A percentile compares a stretch with the other conserved stretches of the same genome.
Conservation (phyloP, 495 filamentous ascomycete species). For the Venustampulla echinocandica region DNA sequence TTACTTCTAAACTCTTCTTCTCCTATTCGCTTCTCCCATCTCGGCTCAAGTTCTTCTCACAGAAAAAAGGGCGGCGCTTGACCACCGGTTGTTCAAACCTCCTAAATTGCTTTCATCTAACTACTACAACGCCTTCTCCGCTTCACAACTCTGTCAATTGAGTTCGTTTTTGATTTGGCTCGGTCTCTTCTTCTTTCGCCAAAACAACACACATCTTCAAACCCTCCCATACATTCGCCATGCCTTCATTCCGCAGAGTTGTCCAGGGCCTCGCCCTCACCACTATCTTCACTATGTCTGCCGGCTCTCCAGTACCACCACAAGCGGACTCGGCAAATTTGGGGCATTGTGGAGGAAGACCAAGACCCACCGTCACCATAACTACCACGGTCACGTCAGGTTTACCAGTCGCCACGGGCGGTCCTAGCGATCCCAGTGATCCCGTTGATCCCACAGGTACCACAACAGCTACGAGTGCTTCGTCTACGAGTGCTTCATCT, state of each 20-base stretch:
- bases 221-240: conserved; percentile 3
- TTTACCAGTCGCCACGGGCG: too few relatives aligned
- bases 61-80: neutral
- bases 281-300: conserved; percentile 2
- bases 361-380: neutral
- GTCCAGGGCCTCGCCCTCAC: conserved; percentile 12
- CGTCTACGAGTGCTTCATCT: neutral
- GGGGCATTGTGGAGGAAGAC: neutral
- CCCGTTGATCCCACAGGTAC: neutral
- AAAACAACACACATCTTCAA: neutral
- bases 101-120: neutral
- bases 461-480: neutral
- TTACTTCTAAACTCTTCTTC: neutral
- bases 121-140: neutral
- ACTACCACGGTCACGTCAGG: neutral
- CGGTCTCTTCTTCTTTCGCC: neutral
- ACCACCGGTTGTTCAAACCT: neutral
- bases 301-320: neutral
- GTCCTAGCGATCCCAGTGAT: neutral
- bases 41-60: neutral
- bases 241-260: conserved; percentile 14
- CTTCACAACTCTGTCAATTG: neutral
- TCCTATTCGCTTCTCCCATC: neutral
- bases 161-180: neutral
- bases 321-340: neutral